phyloP scores from a whole-genome alignment of 768 basidiomycete species.

The Lactifluus subvellereus region DNA sequence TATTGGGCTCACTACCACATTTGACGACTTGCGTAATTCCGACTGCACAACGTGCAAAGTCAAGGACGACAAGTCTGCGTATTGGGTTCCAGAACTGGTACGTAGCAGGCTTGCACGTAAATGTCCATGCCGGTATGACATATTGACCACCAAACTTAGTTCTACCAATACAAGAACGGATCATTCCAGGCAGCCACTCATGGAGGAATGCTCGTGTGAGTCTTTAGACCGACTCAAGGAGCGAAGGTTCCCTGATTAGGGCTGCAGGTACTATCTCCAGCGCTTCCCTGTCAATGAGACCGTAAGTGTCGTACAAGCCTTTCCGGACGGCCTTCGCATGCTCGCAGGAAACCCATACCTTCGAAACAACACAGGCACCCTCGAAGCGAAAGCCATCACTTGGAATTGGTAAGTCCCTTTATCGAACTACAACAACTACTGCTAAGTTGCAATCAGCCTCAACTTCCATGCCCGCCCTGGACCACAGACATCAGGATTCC shows the following conservation, averaged over 20 bases:
- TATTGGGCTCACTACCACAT: constrained; percentile 5
- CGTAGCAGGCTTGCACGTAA: not conserved
- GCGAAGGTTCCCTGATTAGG: not conserved
- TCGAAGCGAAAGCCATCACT: constrained; percentile 25
- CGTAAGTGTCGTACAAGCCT: constrained; percentile 10
- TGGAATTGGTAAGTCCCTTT: constrained; percentile 25
- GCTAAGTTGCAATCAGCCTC: constrained; percentile 1
- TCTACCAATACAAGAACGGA: constrained; percentile 7
- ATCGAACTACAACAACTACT: not conserved
- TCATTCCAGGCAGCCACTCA: constrained; percentile 1
- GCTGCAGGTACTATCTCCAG: constrained; percentile 22
- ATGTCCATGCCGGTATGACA: not conserved
- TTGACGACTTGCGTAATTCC: not conserved
- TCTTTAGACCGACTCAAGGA: not conserved
- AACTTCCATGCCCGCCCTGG: not conserved
- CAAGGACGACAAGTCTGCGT: constrained; percentile 18
- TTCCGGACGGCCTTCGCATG: constrained; percentile 27
- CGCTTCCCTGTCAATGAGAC: not conserved
- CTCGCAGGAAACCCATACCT: constrained; percentile 28
- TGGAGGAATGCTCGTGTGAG: constrained; percentile 17
- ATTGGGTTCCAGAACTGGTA: constrained; percentile 18
- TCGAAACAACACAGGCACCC: constrained; percentile 26
- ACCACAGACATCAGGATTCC: constrained; percentile 20
- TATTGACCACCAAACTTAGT: not conserved
- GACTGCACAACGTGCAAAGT: constrained; percentile 19